These are phyloP conservation scores for Alternaria burnsii DNA, from an alignment of 2,329 filamentous ascomycete species.

Conservation along the genomic window DNA sequence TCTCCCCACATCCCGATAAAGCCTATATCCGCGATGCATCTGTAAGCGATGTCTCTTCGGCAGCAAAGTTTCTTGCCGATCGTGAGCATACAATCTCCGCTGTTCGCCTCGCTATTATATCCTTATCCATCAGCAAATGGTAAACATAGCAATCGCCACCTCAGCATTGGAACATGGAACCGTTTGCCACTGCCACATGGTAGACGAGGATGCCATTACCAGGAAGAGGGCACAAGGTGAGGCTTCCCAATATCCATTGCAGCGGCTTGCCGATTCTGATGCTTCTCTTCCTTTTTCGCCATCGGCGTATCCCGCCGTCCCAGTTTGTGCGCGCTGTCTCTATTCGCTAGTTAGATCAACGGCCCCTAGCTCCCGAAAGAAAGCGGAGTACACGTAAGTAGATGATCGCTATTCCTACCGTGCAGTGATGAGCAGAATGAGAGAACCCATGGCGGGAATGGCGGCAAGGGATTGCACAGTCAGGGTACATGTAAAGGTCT, in stretches of 20 bases:
- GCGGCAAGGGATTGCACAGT: slow-evolving; percentile 4
- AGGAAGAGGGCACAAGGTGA: not conserved
- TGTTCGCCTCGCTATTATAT: not conserved
- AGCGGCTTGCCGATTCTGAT: slow-evolving; percentile 12
- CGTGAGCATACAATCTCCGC: not conserved
- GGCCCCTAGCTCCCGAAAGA: slow-evolving; percentile 1
- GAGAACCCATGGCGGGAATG: slow-evolving; percentile 4
- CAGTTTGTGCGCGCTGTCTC: not conserved
- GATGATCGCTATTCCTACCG: not conserved
- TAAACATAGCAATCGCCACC: slow-evolving; percentile 14
- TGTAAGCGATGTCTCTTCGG: slow-evolving; percentile 2
- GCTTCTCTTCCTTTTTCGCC: slow-evolving; percentile 9
- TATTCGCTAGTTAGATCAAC: slow-evolving; percentile 3
- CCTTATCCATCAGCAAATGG: not conserved
- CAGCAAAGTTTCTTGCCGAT: slow-evolving; percentile 3
- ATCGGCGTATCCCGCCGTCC: slow-evolving; percentile 11
- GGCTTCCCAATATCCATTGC: slow-evolving; percentile 11
- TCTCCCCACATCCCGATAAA: slow-evolving; percentile 10
- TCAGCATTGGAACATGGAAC: slow-evolving; percentile 1
- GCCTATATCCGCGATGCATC: slow-evolving; percentile 7
- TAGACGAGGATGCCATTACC: slow-evolving; percentile 6
- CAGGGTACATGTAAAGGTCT: slow-evolving; percentile 2
- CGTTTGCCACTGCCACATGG: slow-evolving; percentile 20
- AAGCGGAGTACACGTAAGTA: slow-evolving; percentile 12
- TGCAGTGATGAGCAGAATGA: slow-evolving; percentile 6